Evolutionary conservation across 176 grass and related monocot species (phyloP).

Genomic region (Cenchrus fungigraminus): DNA sequence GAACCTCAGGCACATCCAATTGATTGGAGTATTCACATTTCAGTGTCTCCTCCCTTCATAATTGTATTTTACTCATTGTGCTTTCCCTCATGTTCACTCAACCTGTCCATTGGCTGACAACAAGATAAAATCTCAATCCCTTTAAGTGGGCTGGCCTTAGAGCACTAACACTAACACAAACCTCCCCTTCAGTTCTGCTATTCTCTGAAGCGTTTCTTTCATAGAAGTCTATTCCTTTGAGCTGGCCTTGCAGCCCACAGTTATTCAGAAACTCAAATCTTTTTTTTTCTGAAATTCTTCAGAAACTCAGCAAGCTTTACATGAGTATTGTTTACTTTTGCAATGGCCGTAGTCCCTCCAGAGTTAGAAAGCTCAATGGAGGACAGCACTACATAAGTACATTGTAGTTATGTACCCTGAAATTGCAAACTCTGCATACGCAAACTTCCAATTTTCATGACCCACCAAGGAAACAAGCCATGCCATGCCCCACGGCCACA

Average conservation of each 20-base stretch:
- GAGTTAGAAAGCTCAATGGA: slow-evolving; percentile 13
- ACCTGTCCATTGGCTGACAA: slow-evolving; percentile 51
- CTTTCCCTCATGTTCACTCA: slow-evolving; percentile 58
- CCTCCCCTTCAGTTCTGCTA: slow-evolving; percentile 63
- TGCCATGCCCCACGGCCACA: too few relatives aligned
- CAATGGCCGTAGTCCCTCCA: slow-evolving; percentile 58
- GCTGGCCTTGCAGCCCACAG: slow-evolving; percentile 60
- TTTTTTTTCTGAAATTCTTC: slow-evolving; percentile 39
- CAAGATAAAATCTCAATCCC: not conserved
- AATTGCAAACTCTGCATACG: not conserved
- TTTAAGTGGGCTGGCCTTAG: not conserved
- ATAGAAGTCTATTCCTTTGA: slow-evolving; percentile 70
- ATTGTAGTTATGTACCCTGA: not conserved
- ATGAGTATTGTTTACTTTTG: slow-evolving; percentile 62
- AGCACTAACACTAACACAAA: slow-evolving; percentile 16
- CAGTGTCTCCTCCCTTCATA: slow-evolving; percentile 59
- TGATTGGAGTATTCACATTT: slow-evolving; percentile 17
- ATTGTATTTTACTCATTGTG: slow-evolving; percentile 64
- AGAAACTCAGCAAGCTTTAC: slow-evolving; percentile 66
- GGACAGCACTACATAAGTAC: too few relatives aligned
- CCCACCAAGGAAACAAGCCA: not conserved
- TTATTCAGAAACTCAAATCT: not conserved
- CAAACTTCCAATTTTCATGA: too few relatives aligned
- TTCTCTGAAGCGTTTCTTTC: slow-evolving; percentile 65
- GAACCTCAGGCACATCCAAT: not conserved